phyloP scores from a whole-genome alignment of 2,329 filamentous ascomycete species.

The Hymenoscyphus salicellus region DNA sequence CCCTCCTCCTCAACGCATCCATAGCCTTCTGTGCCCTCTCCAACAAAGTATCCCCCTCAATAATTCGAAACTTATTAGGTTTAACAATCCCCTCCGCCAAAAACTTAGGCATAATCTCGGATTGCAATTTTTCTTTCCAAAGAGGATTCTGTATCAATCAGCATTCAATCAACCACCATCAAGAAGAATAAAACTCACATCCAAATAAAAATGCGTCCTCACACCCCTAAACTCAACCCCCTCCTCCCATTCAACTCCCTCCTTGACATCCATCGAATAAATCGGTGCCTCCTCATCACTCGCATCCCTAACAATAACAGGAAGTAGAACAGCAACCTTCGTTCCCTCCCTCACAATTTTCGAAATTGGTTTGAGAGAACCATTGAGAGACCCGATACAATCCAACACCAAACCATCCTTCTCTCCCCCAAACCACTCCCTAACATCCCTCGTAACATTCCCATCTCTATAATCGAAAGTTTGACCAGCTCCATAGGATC shows the following conservation, averaged over 20 bases:
- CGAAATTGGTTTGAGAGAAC: constrained; percentile 48
- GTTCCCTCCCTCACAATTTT: constrained; percentile 48
- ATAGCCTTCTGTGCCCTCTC: constrained; percentile 40
- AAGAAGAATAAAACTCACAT: constrained; percentile 38
- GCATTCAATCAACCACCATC: no score
- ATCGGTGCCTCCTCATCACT: constrained; percentile 46
- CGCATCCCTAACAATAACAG: constrained; percentile 55
- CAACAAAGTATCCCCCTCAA: constrained; percentile 41
- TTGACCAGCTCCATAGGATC: constrained; percentile 31
- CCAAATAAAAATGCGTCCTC: constrained; percentile 52
- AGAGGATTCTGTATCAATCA: constrained; percentile 47
- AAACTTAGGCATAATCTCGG: constrained; percentile 29
- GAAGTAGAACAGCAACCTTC: constrained; percentile 57
- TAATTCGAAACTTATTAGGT: constrained; percentile 41
- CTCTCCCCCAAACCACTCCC: not conserved
- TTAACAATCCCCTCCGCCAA: constrained; percentile 40
- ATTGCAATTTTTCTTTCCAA: constrained; percentile 42
- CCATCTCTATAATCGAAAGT: constrained; percentile 36
- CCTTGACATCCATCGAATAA: constrained; percentile 53
- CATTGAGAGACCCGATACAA: constrained; percentile 51
- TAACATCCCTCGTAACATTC: constrained; percentile 15
- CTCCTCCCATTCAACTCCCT: constrained; percentile 46
- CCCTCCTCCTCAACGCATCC: constrained; percentile 42
- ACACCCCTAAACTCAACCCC: constrained; percentile 54
- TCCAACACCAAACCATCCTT: constrained; percentile 45